Evolutionary conservation across 805 yeast genomes (phyloP).

Genomic region (Kuraishia molischiana): DNA sequence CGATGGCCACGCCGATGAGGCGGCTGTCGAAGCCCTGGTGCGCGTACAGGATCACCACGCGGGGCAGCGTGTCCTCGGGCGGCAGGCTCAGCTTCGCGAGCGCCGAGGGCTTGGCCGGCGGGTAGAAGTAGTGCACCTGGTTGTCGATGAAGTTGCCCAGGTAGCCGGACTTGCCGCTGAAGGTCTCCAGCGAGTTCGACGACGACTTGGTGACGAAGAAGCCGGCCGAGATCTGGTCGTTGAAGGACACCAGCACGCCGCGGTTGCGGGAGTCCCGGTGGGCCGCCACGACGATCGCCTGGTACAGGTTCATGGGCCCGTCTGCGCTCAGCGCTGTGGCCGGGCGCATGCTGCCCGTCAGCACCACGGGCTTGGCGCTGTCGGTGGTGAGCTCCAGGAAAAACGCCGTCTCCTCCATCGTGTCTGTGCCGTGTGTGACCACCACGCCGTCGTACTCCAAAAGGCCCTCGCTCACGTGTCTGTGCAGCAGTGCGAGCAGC

Average conservation of each 20-base stretch:
- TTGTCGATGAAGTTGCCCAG: constrained; percentile 62
- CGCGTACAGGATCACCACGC: constrained; percentile 48
- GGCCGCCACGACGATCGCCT: constrained; percentile 58
- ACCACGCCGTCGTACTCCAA: constrained; percentile 46
- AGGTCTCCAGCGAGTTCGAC: constrained; percentile 62
- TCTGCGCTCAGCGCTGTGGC: constrained; percentile 62
- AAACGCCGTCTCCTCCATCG: constrained; percentile 59
- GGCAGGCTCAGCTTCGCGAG: constrained; percentile 27
- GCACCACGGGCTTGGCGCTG: constrained; percentile 41
- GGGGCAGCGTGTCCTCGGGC: constrained; percentile 12
- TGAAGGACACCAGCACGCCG: constrained; percentile 54
- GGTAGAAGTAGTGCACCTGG: constrained; percentile 54
- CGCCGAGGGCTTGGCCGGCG: constrained; percentile 50
- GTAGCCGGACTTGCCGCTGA: constrained; percentile 63
- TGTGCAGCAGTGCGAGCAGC: constrained; percentile 34
- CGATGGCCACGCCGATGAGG: constrained; percentile 35
- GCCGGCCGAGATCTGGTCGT: constrained; percentile 62
- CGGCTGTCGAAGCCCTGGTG: constrained; percentile 50
- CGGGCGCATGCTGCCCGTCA: constrained; percentile 72
- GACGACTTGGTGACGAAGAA: constrained; percentile 62
- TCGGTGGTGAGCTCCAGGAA: constrained; percentile 42
- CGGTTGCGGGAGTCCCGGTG: constrained; percentile 38
- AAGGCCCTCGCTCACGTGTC: constrained; percentile 34
- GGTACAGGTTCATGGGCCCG: constrained; percentile 65
- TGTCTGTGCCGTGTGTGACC: constrained; percentile 65